Evolutionary conservation across 2,329 filamentous ascomycete species (phyloP).

Genomic region (Akanthomyces muscarius): DNA sequence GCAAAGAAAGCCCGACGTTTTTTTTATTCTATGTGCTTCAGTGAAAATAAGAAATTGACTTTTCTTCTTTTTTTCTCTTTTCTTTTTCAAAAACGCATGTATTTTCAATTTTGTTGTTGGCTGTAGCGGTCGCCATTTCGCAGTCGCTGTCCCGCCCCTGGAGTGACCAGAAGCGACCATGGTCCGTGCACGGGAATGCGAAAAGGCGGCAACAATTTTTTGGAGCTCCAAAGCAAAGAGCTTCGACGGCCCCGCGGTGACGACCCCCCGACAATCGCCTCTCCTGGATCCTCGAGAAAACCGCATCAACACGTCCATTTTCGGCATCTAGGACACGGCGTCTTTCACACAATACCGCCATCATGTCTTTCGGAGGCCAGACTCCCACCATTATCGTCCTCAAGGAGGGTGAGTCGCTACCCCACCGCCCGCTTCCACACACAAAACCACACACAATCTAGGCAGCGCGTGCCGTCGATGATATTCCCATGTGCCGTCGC

Average conservation of each 20-base stretch:
- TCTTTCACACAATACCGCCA: constrained; percentile 25
- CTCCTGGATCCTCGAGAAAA: constrained; percentile 21
- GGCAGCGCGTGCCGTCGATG: not conserved
- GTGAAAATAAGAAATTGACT: too few species aligned
- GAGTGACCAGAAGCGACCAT: constrained; percentile 17
- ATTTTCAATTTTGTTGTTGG: too few species aligned
- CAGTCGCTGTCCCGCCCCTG: not conserved
- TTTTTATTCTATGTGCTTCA: too few species aligned
- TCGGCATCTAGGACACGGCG: constrained; percentile 9
- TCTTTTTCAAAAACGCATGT: too few species aligned
- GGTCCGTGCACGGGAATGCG: constrained; percentile 22
- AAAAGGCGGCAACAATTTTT: constrained; percentile 49
- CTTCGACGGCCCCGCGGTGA: constrained; percentile 26
- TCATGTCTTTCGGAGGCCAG: constrained; percentile 95
- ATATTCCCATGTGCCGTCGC: not conserved
- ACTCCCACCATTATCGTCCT: constrained; percentile 97
- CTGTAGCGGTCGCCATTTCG: too few species aligned
- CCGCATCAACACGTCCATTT: constrained; percentile 14
- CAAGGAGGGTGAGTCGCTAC: constrained; percentile 75
- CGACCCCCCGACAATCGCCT: constrained; percentile 22
- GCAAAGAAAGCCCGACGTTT: too few species aligned
- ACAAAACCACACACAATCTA: constrained; percentile 13
- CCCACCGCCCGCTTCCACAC: constrained; percentile 30
- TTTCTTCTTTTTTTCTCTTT: too few species aligned
- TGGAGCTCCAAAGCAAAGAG: constrained; percentile 39